Base-by-base conservation (phyloP, 495 filamentous ascomycete species). In the Bathelium albidoporum region DNA sequence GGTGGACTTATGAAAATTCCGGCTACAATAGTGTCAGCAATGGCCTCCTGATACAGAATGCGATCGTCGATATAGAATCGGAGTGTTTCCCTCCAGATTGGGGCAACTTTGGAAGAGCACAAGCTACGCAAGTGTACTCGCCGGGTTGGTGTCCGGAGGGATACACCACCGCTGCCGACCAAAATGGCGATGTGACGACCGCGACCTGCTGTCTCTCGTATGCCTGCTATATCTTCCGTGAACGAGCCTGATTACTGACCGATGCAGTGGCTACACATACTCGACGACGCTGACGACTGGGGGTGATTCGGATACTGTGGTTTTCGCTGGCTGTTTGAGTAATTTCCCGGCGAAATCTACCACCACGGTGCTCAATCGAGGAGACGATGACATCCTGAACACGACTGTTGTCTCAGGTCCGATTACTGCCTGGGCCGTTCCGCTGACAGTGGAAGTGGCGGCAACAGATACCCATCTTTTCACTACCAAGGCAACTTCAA, bases 191-290 rank as follows among this genome's bases (percentile, higher is more conserved):
- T 29, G 24, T 55, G 9, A 55, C 49, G 1, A 28, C 49, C 2
- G 49, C 49, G 24, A 55, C 49, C 20, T 55, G 49, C 49, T 55
- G 49, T 20, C 49, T 55, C 5, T 55, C 49, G 49, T 55, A 55
- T 29, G 49, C 29, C 29, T 29, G 3, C 24, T 29, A 11, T 16
- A 28, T 16, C 5, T 39, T 29, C 12, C 16, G 20, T 16, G 7
- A 28, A 29, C 11, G 24, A 29, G n/a, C 20, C 29, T 16, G 5
- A 29, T 55, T 16, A 16, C 49, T 55, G 49, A 55, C 24, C 12
- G 49, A 20, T 16, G 49, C 49, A 55, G 49, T 55, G 49, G 49
- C 4, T 55, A 55, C 29, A 28, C 49, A 26, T 55, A 28, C 24
- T 55, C 24, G 11, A 55, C 49, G 29, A 55, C 49, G 29, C 49